These are phyloP conservation scores for Exsudoporus floridanus DNA, from an alignment of 1,284 basidiomycete genomes.

Conservation along the genomic window DNA sequence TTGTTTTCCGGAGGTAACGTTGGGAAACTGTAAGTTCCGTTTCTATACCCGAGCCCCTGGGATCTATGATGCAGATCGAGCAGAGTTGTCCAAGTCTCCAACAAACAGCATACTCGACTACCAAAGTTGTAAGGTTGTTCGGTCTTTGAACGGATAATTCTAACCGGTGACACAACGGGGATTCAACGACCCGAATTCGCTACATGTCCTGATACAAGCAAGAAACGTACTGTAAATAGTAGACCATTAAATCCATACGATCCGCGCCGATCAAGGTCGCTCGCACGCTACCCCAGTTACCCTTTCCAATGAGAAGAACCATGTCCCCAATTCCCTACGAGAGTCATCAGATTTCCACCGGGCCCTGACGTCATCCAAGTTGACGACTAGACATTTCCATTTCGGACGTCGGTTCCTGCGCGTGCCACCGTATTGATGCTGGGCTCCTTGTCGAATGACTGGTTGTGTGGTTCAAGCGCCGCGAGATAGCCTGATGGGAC, in stretches of 20 bases:
- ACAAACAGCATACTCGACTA: conserved; percentile 28
- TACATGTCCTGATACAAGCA: conserved; percentile 8
- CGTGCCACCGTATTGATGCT: background rate
- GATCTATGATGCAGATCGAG: background rate
- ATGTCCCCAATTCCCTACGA: background rate
- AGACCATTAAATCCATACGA: conserved; percentile 3
- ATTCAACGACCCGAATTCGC: background rate
- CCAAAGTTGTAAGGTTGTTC: conserved; percentile 31
- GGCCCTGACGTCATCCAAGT: background rate
- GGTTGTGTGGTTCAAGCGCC: conserved; percentile 5
- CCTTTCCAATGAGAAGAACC: background rate
- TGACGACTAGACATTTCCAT: conserved; percentile 9
- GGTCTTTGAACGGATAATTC: background rate
- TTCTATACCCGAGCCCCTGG: background rate
- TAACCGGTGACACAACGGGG: background rate
- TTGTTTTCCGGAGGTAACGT: conserved; percentile 77
- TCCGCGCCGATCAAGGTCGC: background rate
- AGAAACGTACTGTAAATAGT: conserved; percentile 6
- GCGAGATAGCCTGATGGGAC: conserved; percentile 16
- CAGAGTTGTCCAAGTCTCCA: conserved; percentile 50
- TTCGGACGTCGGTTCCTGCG: background rate
- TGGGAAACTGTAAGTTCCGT: conserved; percentile 67
- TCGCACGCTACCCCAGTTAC: background rate
- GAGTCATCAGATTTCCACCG: background rate
- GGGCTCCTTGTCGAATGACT: conserved; percentile 10